Evolutionary conservation across 2,329 filamentous ascomycete genomes (phyloP), one percentile per base, ranked within the genome.

Genomic region (Onygena corvina): DNA sequence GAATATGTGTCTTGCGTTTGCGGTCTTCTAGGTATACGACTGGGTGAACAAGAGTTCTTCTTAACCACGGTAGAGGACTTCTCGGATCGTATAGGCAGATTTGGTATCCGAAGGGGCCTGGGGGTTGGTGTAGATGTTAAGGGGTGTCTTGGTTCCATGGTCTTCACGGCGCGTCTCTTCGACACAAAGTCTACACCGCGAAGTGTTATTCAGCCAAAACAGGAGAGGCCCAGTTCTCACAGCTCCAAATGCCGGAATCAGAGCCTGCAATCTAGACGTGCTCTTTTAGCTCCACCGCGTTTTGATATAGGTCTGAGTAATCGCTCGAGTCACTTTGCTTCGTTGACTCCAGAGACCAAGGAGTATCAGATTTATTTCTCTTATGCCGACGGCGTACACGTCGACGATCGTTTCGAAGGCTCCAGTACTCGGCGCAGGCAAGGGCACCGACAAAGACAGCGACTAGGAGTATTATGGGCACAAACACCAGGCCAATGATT

Each of bases 381-480:
- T 60, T 64, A 42, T 56, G 58, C 56, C 7, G 54, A 60, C 34
- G 57, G 59, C 49, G 57, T 56, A 59, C 6, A 54, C 52, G 51
- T 64, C 55, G 55, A 34, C 54, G 36, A 50, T 57, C 38, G 42
- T 51, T 50, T 50, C 38, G 45, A 52, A 55, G 33, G 48, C 55
- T 55, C 49, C 64, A 69, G 54, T 61, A 64, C 33, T 65, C 63
- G 5, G 66, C 64, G 51, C 64, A 68, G 8, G 57, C 58, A 45
- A 73, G 54, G 33, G 65, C 60, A n/a, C 67, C 49, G 48, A 64
- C 60, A 31, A 71, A 58, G 31, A 64, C 56, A 48, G 59, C 58
- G 33, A 69, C 62, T 40, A 72, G 63, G 31, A 73, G 62, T 50
- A 67, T 57, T 52, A 74, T 71, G 34, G 71, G 71, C 49, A 74